phyloP scores from a whole-genome alignment of 768 basidiomycete species.

The Suillus weaverae region DNA sequence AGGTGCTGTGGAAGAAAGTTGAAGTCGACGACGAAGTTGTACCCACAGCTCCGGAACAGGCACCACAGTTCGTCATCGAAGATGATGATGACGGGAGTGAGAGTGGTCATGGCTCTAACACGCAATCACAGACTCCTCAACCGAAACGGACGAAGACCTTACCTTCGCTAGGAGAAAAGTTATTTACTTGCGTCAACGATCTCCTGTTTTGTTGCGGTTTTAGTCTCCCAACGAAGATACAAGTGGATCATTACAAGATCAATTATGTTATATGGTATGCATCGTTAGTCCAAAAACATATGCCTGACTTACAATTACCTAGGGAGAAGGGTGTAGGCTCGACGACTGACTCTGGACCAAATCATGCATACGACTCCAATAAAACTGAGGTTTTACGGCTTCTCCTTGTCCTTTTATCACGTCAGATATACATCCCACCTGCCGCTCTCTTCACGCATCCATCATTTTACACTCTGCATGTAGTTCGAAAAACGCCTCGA shows the following conservation, averaged over 20 bases:
- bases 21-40: conserved; percentile 43
- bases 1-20: conserved; percentile 79
- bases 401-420: conserved; percentile 83
- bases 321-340: conserved; percentile 98
- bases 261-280: conserved; percentile 87
- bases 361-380: conserved; percentile 68
- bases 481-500: conserved; percentile 74
- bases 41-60: conserved; percentile 20
- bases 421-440: conserved; percentile 84
- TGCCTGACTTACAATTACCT: conserved; percentile 10
- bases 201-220: conserved; percentile 93
- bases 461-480: conserved; percentile 73
- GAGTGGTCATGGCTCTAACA: conserved; percentile 32
- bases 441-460: conserved; percentile 68
- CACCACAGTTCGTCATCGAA: conserved; percentile 85
- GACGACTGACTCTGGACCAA: conserved; percentile 68
- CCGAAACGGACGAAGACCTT: conserved; percentile 45
- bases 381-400: conserved; percentile 89
- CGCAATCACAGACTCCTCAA: conserved; percentile 19
- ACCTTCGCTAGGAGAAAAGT: conserved; percentile 79
- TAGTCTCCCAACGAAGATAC: conserved; percentile 76
- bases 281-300: conserved; percentile 3
- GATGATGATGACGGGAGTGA: conserved; percentile 69
- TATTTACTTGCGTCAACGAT: conserved; percentile 81
- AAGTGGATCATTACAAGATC: conserved; percentile 79